Base-by-base conservation (phyloP, 768 basidiomycete species). In the Scleroderma bovista region DNA sequence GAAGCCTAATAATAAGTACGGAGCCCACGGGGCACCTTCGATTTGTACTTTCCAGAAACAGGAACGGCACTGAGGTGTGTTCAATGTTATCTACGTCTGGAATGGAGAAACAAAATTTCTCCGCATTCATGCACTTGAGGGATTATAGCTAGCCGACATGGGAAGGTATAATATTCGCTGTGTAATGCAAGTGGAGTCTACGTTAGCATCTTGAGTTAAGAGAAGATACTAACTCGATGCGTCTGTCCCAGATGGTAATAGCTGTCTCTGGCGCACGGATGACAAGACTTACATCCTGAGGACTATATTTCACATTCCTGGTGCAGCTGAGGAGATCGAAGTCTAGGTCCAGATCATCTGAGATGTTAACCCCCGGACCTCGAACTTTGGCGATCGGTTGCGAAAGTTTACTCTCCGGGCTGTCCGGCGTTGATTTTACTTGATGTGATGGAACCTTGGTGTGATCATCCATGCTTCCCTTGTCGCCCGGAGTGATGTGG, bases 231-330 rank as follows among this genome's bases (percentile, higher is more conserved):
- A 20, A 65, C 64, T 41, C 44, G 29, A 12, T 29, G 4, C 51
- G 46, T 17, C 51, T 57, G 12, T 65, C 65, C 65, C 63, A 65
- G 48, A 64, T 51, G 3, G 60, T 65, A 29, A 60, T 22, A 11
- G 65, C 44, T 3, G 37, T 42, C 23, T 57, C 50, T n/a, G 48
- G 42, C 3, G 55, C 34, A 3, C 39, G 32, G 16, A 60, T 58
- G n/a, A 36, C 3, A 7, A 65, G 46, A 11, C 34, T 47, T 7
- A 67, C 15, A 12, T 62, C 54, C 11, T 54, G 37, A 17, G 44
- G 23, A 6, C 37, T 29, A 12, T 43, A 24, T 17, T 33, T 43
- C 20, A 42, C 29, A 16, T 2, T 44, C 16, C 15, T 34, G 17
- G 26, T 26, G 5, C 13, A 39, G 12, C 7, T 26, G n/a, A 23